phyloP scores from a whole-genome alignment of 140 eudicot species.

The Senecio squalidus region DNA sequence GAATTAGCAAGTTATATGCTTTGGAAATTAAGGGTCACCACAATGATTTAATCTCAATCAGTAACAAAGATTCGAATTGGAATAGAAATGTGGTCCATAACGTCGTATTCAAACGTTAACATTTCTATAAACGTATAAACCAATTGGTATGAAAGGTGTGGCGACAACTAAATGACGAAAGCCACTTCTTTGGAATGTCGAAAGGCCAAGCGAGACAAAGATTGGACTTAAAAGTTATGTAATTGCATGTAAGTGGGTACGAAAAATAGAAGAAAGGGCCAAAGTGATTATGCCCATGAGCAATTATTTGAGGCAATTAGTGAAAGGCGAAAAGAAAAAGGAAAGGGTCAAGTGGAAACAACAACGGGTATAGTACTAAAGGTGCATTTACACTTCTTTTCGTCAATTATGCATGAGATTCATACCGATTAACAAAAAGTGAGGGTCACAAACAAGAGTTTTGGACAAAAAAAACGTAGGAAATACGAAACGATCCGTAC shows the following conservation, averaged over 20 bases:
- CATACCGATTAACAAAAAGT: conserved; percentile 10
- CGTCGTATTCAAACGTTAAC: conserved; percentile 23
- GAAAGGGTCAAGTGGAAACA: conserved; percentile 38
- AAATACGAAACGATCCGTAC: conserved; percentile 18
- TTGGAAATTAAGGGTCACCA: neutral
- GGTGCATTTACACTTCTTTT: conserved; percentile 40
- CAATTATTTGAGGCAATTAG: conserved; percentile 39
- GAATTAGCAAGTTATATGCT: neutral
- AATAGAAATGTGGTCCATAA: conserved; percentile 16
- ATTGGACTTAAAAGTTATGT: conserved; percentile 23
- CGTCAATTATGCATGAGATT: conserved; percentile 16
- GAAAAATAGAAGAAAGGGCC: conserved; percentile 23
- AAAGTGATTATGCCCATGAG: conserved; percentile 28
- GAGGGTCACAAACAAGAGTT: neutral
- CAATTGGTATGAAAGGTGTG: conserved; percentile 13
- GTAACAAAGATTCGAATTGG: conserved; percentile 10
- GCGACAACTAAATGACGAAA: conserved; percentile 18
- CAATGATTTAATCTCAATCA: neutral
- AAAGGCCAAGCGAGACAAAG: conserved; percentile 30
- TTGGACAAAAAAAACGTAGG: conserved; percentile 3
- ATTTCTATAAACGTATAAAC: conserved; percentile 11
- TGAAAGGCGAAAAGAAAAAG: conserved; percentile 35
- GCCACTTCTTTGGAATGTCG: conserved; percentile 31
- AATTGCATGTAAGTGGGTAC: conserved; percentile 25
- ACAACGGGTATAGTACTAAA: conserved; percentile 11